phyloP scores from a whole-genome alignment of 2,329 filamentous ascomycete genomes.

The Aspergillus terreus region DNA sequence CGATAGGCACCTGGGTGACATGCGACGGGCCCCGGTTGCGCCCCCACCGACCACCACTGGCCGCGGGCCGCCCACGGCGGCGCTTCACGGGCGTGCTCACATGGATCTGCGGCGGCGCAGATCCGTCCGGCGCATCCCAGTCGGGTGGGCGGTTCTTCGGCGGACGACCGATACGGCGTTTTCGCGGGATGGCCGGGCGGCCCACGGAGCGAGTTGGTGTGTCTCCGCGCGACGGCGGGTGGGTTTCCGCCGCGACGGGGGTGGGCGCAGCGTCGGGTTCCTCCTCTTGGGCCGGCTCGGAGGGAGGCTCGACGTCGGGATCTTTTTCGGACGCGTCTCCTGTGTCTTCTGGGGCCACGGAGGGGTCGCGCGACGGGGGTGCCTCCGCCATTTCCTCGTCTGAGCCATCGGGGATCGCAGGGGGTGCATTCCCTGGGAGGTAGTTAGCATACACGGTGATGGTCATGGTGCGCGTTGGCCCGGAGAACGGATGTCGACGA shows the following conservation, averaged over 20 bases:
- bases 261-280: slow-evolving; percentile 40
- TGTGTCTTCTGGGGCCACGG: slow-evolving; percentile 31
- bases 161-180: slow-evolving; percentile 74
- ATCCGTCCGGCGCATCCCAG: slow-evolving; percentile 60
- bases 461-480: not conserved
- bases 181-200: slow-evolving; percentile 60
- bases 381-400: slow-evolving; percentile 45
- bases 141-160: slow-evolving; percentile 80
- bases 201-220: slow-evolving; percentile 50
- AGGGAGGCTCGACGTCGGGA: slow-evolving; percentile 23
- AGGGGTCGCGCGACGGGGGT: slow-evolving; percentile 29
- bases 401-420: slow-evolving; percentile 40
- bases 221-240: slow-evolving; percentile 43
- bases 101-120: slow-evolving; percentile 41
- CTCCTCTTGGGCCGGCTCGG: slow-evolving; percentile 42
- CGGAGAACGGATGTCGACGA: not conserved
- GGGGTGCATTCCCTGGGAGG: slow-evolving; percentile 39
- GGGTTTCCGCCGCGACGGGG: slow-evolving; percentile 29
- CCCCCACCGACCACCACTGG: slow-evolving; percentile 66
- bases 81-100: slow-evolving; percentile 52
- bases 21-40: slow-evolving; percentile 69
- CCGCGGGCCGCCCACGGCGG: slow-evolving; percentile 55
- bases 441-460: slow-evolving; percentile 16
- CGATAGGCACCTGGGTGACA: slow-evolving; percentile 77
- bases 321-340: slow-evolving; percentile 26